A percentile compares a stretch with the other conserved stretches of the same genome.
Conservation (phyloP, 2,329 filamentous ascomycete species). For the Pestalotiopsis sp. region DNA sequence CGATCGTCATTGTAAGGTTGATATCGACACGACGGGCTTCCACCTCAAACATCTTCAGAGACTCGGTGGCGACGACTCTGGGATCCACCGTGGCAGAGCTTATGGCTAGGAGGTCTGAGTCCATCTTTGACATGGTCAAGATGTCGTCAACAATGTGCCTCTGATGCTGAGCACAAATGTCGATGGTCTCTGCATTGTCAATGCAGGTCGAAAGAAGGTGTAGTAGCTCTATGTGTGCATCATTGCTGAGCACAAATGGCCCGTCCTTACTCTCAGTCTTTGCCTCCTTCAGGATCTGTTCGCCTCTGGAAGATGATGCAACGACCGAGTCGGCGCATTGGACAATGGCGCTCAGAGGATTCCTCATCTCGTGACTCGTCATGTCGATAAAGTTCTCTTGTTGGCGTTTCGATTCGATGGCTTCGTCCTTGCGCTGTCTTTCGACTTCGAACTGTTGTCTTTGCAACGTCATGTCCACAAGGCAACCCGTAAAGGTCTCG, state of each 20-base stretch:
- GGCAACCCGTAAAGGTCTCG: constrained; percentile 50
- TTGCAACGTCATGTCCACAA: constrained; percentile 51
- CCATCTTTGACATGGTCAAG: constrained; percentile 67
- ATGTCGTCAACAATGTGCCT: constrained; percentile 71
- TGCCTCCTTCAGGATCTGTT: constrained; percentile 36
- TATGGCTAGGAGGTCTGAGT: constrained; percentile 69
- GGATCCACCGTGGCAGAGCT: constrained; percentile 71
- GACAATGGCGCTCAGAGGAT: constrained; percentile 72
- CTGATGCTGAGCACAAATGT: constrained; percentile 77
- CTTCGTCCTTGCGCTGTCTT: constrained; percentile 51
- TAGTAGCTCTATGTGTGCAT: constrained; percentile 41
- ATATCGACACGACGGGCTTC: constrained; percentile 74
- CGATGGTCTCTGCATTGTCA: constrained; percentile 78
- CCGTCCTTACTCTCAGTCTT: background rate
- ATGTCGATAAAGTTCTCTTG: constrained; percentile 86
- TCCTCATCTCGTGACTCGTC: constrained; percentile 72
- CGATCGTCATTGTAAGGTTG: constrained; percentile 66
- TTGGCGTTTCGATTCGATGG: constrained; percentile 63
- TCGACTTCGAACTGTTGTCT: constrained; percentile 49
- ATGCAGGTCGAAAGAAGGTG: constrained; percentile 79
- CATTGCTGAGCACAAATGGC: background rate
- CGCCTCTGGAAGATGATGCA: constrained; percentile 47
- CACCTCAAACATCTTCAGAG: constrained; percentile 76
- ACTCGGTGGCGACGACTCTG: constrained; percentile 64
- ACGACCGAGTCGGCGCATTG: constrained; percentile 75